Evolutionary conservation across 345 rosid genomes (phyloP), one percentile per base, ranked within the genome.

Genomic region (Gossypium bickii): DNA sequence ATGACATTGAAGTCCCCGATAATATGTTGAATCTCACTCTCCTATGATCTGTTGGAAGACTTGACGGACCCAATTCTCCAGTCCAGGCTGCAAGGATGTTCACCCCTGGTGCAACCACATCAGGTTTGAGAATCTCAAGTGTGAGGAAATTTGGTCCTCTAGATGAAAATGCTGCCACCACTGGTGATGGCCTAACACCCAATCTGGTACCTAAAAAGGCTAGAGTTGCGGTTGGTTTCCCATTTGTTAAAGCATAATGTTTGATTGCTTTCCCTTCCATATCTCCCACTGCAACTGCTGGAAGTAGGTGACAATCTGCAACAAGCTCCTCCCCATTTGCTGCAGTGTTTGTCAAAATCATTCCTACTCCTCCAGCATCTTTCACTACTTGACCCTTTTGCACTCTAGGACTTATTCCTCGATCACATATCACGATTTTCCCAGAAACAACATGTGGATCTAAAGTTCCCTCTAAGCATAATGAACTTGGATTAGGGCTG

Each of bases 1-100:
- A 94, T 1, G 98, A 90, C 97, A 94, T 92, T 20, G 98, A 94
- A 78, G 98, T 94, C 65, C 97, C 98, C 0, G 98, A 94, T 27
- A 92, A 78, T 41, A 94, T 89, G 47, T 92, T 94, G 88, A 94
- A 94, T 70, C 85, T 84, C 44, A 87, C 91, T 34, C 91, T 80
- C 57, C 97, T 83, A 45, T 2, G 77, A 79, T 94, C 98, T 0
- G 93, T 85, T 25, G 90, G 77, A 45, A 94, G 85, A 77, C 91
- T 88, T 70, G 98, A 92, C 17, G 97, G 97, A 0, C 92, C 92
- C 51, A 75, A 71, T 25, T 82, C 88, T 12, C 94, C 94, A 0
- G 78, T 79, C 93, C 96, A 90, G 66, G 93, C 92, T 15, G 96
- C 96, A 5, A 90, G 88, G 76, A 90, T 87, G 82, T 90, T 90